These are phyloP conservation scores for Phycomyces nitens DNA, from an alignment of 192 early-diverging fungal species.

Conservation along the genomic window DNA sequence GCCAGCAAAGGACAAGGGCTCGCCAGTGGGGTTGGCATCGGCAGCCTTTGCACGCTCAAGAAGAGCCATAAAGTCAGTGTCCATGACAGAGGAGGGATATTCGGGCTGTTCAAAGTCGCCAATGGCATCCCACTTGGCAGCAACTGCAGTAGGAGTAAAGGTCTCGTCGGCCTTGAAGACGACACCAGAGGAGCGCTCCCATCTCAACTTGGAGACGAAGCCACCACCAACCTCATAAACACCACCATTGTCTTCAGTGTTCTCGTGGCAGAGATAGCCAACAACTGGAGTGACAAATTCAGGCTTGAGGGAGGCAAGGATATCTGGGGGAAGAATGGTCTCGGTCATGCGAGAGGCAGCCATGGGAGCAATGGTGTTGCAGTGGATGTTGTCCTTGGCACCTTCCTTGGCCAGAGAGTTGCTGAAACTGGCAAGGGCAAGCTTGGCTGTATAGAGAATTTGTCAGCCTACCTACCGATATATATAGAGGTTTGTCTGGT, in stretches of 20 bases:
- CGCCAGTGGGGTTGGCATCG: slow-evolving; percentile 54
- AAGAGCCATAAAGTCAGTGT: slow-evolving; percentile 79
- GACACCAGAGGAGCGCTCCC: slow-evolving; percentile 83
- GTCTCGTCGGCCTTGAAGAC: slow-evolving; percentile 87
- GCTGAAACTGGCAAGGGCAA: slow-evolving; percentile 89
- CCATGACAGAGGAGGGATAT: slow-evolving; percentile 72
- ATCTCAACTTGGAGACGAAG: slow-evolving; percentile 88
- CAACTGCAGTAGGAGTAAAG: slow-evolving; percentile 83
- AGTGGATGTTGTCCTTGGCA: slow-evolving; percentile 87
- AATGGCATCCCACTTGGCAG: slow-evolving; percentile 73
- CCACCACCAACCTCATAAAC: slow-evolving; percentile 97
- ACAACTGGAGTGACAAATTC: slow-evolving; percentile 96
- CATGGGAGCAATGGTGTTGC: slow-evolving; percentile 94
- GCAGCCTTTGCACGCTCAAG: slow-evolving; percentile 73
- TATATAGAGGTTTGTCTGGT: neutral
- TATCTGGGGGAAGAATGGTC: slow-evolving; percentile 92
- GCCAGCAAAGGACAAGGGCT: slow-evolving; percentile 64
- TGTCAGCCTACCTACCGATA: neutral
- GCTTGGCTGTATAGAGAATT: slow-evolving; percentile 69
- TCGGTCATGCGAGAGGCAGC: slow-evolving; percentile 98
- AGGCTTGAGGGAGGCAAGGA: slow-evolving; percentile 93
- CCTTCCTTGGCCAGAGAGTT: slow-evolving; percentile 93
- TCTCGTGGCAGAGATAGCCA: slow-evolving; percentile 89
- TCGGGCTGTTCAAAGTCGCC: slow-evolving; percentile 56
- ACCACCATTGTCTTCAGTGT: slow-evolving; percentile 74